These are phyloP conservation scores for Cryptosporidium meleagridis DNA, from an alignment of 169 alveolate species.

Conservation along the genomic window DNA sequence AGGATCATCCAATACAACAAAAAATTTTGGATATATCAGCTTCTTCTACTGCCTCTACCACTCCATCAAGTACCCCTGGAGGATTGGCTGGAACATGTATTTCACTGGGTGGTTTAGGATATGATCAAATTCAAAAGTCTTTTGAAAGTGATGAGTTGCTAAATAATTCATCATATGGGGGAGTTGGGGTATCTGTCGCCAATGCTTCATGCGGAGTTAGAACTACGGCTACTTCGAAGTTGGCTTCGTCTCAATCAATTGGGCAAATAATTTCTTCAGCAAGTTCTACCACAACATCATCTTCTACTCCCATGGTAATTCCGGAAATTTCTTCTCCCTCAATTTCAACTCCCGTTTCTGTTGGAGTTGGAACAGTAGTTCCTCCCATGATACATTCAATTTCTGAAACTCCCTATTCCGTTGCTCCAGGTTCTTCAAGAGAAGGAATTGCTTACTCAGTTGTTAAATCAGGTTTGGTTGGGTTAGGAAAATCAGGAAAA, in stretches of 20 bases:
- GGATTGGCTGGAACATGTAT: neutral
- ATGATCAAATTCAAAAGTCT: constrained; percentile 15
- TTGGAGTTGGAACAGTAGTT: constrained; percentile 1
- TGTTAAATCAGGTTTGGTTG: neutral
- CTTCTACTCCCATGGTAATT: constrained; percentile 37
- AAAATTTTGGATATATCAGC: neutral
- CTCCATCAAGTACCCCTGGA: constrained; percentile 9
- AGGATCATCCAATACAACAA: neutral
- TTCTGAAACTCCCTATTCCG: neutral
- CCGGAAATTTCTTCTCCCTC: constrained; percentile 52
- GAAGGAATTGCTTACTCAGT: constrained; percentile 13
- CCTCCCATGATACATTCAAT: neutral
- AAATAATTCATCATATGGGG: neutral
- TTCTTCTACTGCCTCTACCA: neutral
- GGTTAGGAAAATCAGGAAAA: neutral
- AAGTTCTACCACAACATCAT: neutral
- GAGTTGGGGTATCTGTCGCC: neutral
- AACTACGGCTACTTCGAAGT: neutral
- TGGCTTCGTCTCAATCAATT: neutral
- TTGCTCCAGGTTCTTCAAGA: neutral
- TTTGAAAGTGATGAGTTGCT: neutral
- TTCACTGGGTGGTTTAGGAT: neutral
- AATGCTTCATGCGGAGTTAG: neutral
- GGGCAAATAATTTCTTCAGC: neutral
- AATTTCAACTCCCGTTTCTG: constrained; percentile 17